Evolutionary conservation across 2,329 filamentous ascomycete species (phyloP).

Genomic region (Monilinia vaccinii-corymbosi): DNA sequence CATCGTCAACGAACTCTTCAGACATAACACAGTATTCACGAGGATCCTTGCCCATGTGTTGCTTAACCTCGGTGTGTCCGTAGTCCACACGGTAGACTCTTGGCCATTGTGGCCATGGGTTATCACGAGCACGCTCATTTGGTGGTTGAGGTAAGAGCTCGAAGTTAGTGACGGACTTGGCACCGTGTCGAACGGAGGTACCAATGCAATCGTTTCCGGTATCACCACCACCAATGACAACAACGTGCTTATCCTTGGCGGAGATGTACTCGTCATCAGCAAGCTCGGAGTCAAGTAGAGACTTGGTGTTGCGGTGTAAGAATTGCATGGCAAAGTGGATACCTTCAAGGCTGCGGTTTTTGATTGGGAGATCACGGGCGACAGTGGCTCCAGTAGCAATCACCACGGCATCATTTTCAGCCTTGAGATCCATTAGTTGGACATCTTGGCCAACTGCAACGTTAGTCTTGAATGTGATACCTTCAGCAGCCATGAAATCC

Average conservation of each 20-base stretch:
- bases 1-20: slow-evolving; percentile 89
- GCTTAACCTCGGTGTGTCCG: slow-evolving; percentile 89
- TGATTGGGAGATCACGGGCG: slow-evolving; percentile 84
- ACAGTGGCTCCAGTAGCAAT: slow-evolving; percentile 91
- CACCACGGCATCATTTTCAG: slow-evolving; percentile 71
- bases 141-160: slow-evolving; percentile 90
- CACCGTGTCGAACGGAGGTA: slow-evolving; percentile 89
- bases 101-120: slow-evolving; percentile 98
- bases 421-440: slow-evolving; percentile 61
- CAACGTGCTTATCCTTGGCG: slow-evolving; percentile 89
- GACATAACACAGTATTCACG: slow-evolving; percentile 98
- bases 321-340: slow-evolving; percentile 98
- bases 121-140: slow-evolving; percentile 80
- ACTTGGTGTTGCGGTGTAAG: slow-evolving; percentile 96
- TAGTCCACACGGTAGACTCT: slow-evolving; percentile 98
- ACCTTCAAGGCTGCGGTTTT: slow-evolving; percentile 77
- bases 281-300: slow-evolving; percentile 83
- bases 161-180: slow-evolving; percentile 94
- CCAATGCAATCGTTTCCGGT: slow-evolving; percentile 98
- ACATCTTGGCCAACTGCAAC: slow-evolving; percentile 69
- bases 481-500: slow-evolving; percentile 88
- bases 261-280: slow-evolving; percentile 80
- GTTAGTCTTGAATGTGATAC: slow-evolving; percentile 71
- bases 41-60: slow-evolving; percentile 91
- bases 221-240: slow-evolving; percentile 95